These are phyloP conservation scores for Linnemannia exigua DNA, from an alignment of 192 early-diverging fungal genomes.

Conservation along the genomic window DNA sequence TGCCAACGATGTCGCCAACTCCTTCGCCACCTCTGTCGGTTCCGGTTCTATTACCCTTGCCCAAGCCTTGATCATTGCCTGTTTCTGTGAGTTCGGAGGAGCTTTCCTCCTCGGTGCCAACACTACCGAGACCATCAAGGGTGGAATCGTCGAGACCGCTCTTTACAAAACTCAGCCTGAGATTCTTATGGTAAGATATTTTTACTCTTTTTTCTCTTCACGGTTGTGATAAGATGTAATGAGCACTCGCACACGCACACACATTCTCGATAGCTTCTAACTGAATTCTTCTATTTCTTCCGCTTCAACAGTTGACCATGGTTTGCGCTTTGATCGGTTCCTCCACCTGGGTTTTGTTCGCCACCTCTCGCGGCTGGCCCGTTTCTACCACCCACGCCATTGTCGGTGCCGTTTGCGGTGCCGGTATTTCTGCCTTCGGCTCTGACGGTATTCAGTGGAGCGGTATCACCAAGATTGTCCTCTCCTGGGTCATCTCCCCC, in stretches of 20 bases:
- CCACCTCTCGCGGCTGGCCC: conserved; percentile 75
- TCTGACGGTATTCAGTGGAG: conserved; percentile 73
- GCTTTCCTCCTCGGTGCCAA: conserved; percentile 80
- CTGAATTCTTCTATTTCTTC: background rate
- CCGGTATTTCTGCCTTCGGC: conserved; percentile 82
- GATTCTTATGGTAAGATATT: conserved; percentile 70
- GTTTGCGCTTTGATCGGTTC: conserved; percentile 84
- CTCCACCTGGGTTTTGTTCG: conserved; percentile 80
- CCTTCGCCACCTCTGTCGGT: conserved; percentile 88
- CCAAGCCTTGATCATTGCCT: conserved; percentile 83
- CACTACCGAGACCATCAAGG: conserved; percentile 86
- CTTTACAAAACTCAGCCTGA: conserved; percentile 73
- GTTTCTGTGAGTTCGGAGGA: conserved; percentile 89
- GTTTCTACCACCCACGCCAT: conserved; percentile 89
- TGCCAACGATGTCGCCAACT: conserved; percentile 93
- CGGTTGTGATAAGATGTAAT: background rate
- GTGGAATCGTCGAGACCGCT: conserved; percentile 73
- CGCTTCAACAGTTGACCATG: conserved; percentile 79
- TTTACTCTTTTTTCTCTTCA: background rate
- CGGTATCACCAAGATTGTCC: conserved; percentile 68
- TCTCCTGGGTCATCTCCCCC: conserved; percentile 85
- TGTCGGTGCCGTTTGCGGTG: conserved; percentile 82
- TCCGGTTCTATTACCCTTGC: conserved; percentile 82
- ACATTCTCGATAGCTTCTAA: background rate
- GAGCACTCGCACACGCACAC: no score